These are phyloP conservation scores for Whalleya microplaca DNA, from an alignment of 2,329 filamentous ascomycete species.

Conservation along the genomic window DNA sequence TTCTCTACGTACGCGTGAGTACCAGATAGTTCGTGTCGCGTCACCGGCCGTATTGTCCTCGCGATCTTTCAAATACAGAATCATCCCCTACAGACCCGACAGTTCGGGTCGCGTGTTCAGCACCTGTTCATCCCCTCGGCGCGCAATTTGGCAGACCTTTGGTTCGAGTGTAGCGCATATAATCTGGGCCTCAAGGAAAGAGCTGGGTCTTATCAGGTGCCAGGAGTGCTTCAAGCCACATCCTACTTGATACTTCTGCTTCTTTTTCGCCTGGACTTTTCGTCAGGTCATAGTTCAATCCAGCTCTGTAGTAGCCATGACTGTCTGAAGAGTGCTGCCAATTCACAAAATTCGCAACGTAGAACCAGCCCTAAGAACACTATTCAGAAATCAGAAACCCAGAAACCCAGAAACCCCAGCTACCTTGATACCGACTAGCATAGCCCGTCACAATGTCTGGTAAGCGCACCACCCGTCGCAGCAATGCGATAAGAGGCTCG, in stretches of 20 bases:
- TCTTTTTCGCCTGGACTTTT: slow-evolving; percentile 24
- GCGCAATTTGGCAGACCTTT: background rate
- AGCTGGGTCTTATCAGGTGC: slow-evolving; percentile 13
- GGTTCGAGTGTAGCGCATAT: background rate
- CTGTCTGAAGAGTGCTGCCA: slow-evolving; percentile 34
- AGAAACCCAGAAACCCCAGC: slow-evolving; percentile 9
- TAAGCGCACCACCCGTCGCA: slow-evolving; percentile 34
- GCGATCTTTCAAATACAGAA: background rate
- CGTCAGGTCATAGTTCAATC: slow-evolving; percentile 35
- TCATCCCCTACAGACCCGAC: background rate
- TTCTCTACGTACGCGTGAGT: background rate
- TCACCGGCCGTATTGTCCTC: background rate
- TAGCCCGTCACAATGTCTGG: slow-evolving; percentile 34
- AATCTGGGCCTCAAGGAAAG: background rate
- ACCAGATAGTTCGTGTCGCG: background rate
- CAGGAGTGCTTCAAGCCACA: slow-evolving; percentile 15
- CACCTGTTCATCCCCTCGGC: background rate
- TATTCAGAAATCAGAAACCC: slow-evolving; percentile 13
- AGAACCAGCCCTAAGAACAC: slow-evolving; percentile 27
- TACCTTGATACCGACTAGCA: slow-evolving; percentile 7
- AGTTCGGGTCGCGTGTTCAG: background rate
- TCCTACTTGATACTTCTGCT: slow-evolving; percentile 14
- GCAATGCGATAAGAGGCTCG: slow-evolving; percentile 14
- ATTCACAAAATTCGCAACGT: slow-evolving; percentile 27
- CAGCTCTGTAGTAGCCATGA: slow-evolving; percentile 40